Base-by-base conservation (phyloP, 2,329 filamentous ascomycete genomes). In the Domatiomyces catenatus region DNA sequence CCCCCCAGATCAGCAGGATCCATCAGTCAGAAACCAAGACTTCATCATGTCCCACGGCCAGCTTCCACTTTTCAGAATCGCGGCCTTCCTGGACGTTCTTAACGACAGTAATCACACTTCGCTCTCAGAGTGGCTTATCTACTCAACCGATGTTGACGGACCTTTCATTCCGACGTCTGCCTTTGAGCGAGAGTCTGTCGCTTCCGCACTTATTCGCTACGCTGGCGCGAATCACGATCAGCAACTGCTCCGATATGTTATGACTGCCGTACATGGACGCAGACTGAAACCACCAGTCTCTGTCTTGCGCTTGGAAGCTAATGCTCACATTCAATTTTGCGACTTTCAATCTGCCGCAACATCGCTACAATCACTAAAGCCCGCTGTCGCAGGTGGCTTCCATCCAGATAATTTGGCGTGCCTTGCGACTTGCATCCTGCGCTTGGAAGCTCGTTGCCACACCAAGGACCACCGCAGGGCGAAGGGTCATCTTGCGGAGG, bases 171-270 rank as follows among this genome's bases (percentile, higher is more conserved):
- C 69, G 19, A 56, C 60, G 10, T 58, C 60, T 18, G 55, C 69
- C 22, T 79, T 77, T 56, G 59, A 59, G 2, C 63, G 76, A 53
- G 69, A 69, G 26, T 64, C 64, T 46, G 63, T 81, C 20, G 68
- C 72, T 2, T 71, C 76, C 10, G 70, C 75, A 0, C 64, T 81
- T 24, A 66, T 79, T 32, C 70, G 73, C 17, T 79, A 76, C 56
- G 76, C 75, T 5, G 65, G 70, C 8, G 69, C 71, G 17, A 71
- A 72, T 8, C 64, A 69, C 42, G 71, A 79, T 53, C 61, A 56
- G 36, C 44, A 48, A 7, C 56, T 59, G 5, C 17, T 52, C n/a
- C 49, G 50, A 20, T 44, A 43, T 18, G 46, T 59, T 19, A 36
- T 53, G 19, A 17, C 44, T 15, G 24, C 42, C 24, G 43, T 32